Evolutionary conservation across 495 filamentous ascomycete species (phyloP).

Genomic region (Cercophora samala): DNA sequence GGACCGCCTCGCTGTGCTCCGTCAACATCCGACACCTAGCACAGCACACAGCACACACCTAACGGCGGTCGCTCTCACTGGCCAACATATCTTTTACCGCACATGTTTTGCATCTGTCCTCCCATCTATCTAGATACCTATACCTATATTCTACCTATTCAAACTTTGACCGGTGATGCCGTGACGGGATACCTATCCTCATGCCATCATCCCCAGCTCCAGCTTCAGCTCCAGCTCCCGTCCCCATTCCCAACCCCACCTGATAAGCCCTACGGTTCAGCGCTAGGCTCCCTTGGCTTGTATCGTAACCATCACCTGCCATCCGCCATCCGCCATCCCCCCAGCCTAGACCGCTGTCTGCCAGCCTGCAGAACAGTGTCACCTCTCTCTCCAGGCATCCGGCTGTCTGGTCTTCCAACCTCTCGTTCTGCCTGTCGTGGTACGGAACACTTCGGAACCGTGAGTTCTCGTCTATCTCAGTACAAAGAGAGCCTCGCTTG

Average conservation of each 20-base stretch:
- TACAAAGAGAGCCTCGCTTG: not conserved
- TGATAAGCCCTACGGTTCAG: conserved; percentile 10
- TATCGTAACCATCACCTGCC: conserved; percentile 2
- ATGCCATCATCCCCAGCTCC: not conserved
- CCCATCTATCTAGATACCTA: not conserved
- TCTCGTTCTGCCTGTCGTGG: not conserved
- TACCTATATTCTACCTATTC: not conserved
- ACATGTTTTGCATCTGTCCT: not conserved
- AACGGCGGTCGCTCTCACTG: conserved; percentile 4
- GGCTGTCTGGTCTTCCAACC: not conserved
- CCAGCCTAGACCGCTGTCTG: conserved; percentile 1
- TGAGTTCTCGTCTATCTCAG: not conserved
- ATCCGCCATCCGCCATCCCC: not conserved
- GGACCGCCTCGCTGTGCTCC: conserved; percentile 4
- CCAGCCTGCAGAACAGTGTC: not conserved
- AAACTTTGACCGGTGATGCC: not conserved
- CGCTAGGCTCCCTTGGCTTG: conserved; percentile 14
- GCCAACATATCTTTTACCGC: not conserved
- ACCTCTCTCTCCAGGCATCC: conserved; percentile 4
- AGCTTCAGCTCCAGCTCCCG: no score
- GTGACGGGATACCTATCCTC: not conserved
- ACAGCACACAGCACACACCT: not conserved
- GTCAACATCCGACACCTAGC: not conserved
- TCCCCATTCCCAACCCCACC: conserved; percentile 10
- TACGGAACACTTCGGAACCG: not conserved